Evolutionary conservation across 371 early-diverging fungal species (phyloP), one percentile per base, ranked within the genome.

Genomic region (Cladochytrium tenue): DNA sequence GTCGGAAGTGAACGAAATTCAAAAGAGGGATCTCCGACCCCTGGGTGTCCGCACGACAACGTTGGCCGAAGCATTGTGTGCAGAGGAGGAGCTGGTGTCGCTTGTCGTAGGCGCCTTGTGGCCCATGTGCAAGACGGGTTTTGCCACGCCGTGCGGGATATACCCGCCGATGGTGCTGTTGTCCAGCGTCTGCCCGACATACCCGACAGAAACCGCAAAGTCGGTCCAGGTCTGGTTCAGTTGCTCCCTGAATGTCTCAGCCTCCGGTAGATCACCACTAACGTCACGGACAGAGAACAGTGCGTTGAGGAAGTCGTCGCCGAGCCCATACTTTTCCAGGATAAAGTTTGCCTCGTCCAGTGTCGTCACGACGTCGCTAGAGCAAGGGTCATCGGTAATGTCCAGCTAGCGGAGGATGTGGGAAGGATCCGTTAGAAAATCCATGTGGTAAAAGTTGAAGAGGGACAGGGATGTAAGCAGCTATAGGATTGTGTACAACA

Each of bases 321-420:
- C 36, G 23, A 63, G 53, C 3, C 63, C 63, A 7, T 34, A 25
- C 32, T 63, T 51, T 7, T 32, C 20, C 34, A 51, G 51, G 31
- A 55, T 27, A 27, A 63, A 63, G 63, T 63, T 43, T 20, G 63
- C 53, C 7, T 63, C 63, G 30, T 63, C 63, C 3, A 63, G 63
- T 5, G 63, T 63, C 27, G 36, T 56, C 3, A 63, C 51, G 55
- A 63, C 20, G 27, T 63, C 63, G 3, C 3, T 15, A 2, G 63
- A 63, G 63, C 63, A 63, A 3, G 34, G 52, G 2, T 53, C 31
- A 31, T 63, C 56, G 34, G 3, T 26, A 27, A 60, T 36, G 43
- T 5, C 27, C 10, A 60, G 20, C 36, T 36, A 7, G 15, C 5
- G 15, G 7, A 7, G 10, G 50, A 50, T 50, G 50, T n/a, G n/a